Conservation (phyloP, 805 yeast species). For the Myxozyma nipponensis region DNA sequence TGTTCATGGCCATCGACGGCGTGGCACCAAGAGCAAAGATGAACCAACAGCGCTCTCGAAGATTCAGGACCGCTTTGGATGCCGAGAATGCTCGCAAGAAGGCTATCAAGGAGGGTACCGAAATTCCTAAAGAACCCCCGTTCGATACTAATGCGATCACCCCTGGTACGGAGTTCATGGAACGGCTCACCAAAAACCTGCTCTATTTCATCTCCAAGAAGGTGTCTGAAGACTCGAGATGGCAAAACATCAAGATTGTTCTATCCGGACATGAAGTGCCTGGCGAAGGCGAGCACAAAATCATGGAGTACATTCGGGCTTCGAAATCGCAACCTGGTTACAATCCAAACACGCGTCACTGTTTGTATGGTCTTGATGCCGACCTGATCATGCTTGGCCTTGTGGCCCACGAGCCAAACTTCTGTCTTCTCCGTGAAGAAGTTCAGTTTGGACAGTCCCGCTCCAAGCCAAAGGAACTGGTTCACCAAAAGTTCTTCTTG, state of each 20-base stretch:
- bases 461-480: conserved; percentile 46
- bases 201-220: conserved; percentile 86
- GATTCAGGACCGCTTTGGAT: conserved; percentile 90
- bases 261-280: conserved; percentile 95
- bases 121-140: conserved; percentile 75
- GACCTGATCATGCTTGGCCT: conserved; percentile 92
- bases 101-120: conserved; percentile 69
- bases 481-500: conserved; percentile 75
- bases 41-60: conserved; percentile 96
- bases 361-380: conserved; percentile 94
- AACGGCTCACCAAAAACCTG: conserved; percentile 72
- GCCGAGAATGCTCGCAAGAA: conserved; percentile 75
- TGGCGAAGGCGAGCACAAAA: conserved; percentile 98
- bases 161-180: conserved; percentile 97
- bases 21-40: conserved; percentile 98
- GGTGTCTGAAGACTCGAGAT: conserved; percentile 76
- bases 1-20: conserved; percentile 97
- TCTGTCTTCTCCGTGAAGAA: conserved; percentile 90
- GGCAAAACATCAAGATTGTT: conserved; percentile 75
- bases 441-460: conserved; percentile 68
- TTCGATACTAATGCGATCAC: conserved; percentile 92
- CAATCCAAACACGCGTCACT: conserved; percentile 80
- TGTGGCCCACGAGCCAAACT: conserved; percentile 92
- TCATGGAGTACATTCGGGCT: conserved; percentile 84
- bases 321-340: conserved; percentile 70